Base-by-base conservation (phyloP, 805 yeast species). In the Saccharomyces paradoxus region DNA sequence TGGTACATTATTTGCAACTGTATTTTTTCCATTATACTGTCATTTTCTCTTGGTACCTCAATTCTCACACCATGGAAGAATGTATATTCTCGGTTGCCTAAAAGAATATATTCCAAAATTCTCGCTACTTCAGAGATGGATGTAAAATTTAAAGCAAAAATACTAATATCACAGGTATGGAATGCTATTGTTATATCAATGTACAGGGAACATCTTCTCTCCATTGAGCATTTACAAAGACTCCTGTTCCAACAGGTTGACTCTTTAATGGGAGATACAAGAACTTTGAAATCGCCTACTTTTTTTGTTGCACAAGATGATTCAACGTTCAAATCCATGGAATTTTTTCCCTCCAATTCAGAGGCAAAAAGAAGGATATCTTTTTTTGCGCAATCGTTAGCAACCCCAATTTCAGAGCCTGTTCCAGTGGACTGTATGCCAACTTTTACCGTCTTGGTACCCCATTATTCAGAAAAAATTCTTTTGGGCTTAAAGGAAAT, bases 21-120 rank as follows among this genome's bases (percentile, higher is more conserved):
- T 0, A 63, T 80, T 0, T 84, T 86, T 54, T 87, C 95, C 0
- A 84, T 87, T 4, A 77, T 83, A 53, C 73, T 87, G 5, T 85
- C 94, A 0, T 77, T 84, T 58, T 81, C 84, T 46, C 76, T 84
- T 57, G 96, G 96, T 0, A 83, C 87, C 4, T 87, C 95, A 0
- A 82, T 88, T 10, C 84, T 92, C 86, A 86, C 94, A 1, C 96
- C 96, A 0, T 88, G 96, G 96, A 80, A 87, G 66, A 87, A 87
- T 62, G 80, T 86, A 30, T 88, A 85, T 65, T 79, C 89, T 4
- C 74, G 90, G 50, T 71, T 89, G 29, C 96, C 96, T 1, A 83
- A 84, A 61, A 75, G 96, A 59, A 86, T 89, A 2, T 79, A 78
- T 60, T 80, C 92, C 10, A 88, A 89, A 61, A 74, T 89, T 1